Evolutionary conservation across 1,139 yeast genomes (phyloP).

Genomic region (Pichia sp.): DNA sequence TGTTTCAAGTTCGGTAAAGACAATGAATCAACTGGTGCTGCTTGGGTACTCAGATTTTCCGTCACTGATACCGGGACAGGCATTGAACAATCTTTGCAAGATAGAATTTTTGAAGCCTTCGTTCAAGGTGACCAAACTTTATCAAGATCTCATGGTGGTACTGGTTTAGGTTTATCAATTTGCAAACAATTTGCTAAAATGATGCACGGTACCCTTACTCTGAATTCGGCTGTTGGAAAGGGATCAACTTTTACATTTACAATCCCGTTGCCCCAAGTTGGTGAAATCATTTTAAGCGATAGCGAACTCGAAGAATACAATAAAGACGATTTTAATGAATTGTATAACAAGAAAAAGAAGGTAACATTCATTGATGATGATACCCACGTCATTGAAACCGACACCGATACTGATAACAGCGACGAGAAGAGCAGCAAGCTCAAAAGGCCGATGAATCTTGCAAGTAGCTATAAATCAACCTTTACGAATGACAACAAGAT

Average conservation of each 20-base stretch:
- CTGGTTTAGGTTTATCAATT: conserved; percentile 90
- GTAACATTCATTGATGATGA: conserved; percentile 37
- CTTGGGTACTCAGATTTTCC: conserved; percentile 64
- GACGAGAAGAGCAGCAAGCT: not conserved
- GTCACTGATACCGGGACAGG: conserved; percentile 94
- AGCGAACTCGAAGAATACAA: conserved; percentile 32
- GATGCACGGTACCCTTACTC: conserved; percentile 79
- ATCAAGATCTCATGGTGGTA: conserved; percentile 89
- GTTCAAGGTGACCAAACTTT: conserved; percentile 95
- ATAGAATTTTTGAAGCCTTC: conserved; percentile 89
- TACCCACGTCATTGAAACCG: conserved; percentile 16
- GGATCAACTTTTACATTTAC: conserved; percentile 81
- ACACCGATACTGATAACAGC: conserved; percentile 4
- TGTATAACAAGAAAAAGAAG: conserved; percentile 38
- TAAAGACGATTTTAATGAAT: conserved; percentile 45
- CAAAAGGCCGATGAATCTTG: conserved; percentile 9
- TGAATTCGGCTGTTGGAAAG: conserved; percentile 63
- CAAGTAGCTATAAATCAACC: conserved; percentile 11
- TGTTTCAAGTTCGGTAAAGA: conserved; percentile 32
- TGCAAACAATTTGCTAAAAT: conserved; percentile 85
- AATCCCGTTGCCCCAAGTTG: conserved; percentile 71
- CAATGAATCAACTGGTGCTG: conserved; percentile 33
- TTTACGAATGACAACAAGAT: not conserved
- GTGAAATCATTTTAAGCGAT: conserved; percentile 46
- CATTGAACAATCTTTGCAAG: conserved; percentile 72